These are phyloP conservation scores for Agaricus bisporus DNA, from an alignment of 768 basidiomycete species.

Conservation along the genomic window DNA sequence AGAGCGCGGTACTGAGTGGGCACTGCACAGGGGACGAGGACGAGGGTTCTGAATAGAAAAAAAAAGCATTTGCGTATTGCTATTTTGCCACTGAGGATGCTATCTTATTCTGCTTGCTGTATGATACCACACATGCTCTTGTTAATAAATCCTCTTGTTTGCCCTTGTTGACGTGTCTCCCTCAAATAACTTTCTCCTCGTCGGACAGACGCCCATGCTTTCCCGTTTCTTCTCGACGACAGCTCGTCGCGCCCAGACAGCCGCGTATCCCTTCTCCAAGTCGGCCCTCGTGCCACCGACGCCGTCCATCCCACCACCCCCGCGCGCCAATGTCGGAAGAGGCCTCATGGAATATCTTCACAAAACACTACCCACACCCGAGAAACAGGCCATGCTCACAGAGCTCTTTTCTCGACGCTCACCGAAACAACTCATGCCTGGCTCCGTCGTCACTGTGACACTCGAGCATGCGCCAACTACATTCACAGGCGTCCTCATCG, in stretches of 20 bases:
- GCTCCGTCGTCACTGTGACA: slow-evolving; percentile 80
- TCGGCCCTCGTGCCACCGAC: slow-evolving; percentile 49
- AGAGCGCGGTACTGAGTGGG: neutral
- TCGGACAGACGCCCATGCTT: too few species aligned
- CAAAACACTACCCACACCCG: slow-evolving; percentile 56
- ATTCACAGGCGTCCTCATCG: slow-evolving; percentile 88
- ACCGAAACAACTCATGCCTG: slow-evolving; percentile 63
- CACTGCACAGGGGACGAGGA: slow-evolving; percentile 41
- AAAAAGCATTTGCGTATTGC: neutral
- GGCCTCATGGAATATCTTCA: slow-evolving; percentile 74
- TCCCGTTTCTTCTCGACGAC: slow-evolving; percentile 11
- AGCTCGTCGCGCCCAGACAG: slow-evolving; percentile 8
- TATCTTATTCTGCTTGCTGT: slow-evolving; percentile 11
- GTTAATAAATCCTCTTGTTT: neutral
- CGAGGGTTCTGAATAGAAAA: slow-evolving; percentile 52
- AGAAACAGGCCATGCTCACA: slow-evolving; percentile 63
- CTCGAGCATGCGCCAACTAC: slow-evolving; percentile 71
- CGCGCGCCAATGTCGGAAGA: slow-evolving; percentile 55
- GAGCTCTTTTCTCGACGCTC: slow-evolving; percentile 70
- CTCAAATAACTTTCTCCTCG: too few species aligned
- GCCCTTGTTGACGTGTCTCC: neutral
- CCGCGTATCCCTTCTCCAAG: slow-evolving; percentile 69
- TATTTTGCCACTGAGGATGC: neutral
- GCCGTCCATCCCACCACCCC: slow-evolving; percentile 35
- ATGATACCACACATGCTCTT: slow-evolving; percentile 6